These are phyloP conservation scores for Claviceps citrina DNA, from an alignment of 2,329 filamentous ascomycete species.

Conservation along the genomic window DNA sequence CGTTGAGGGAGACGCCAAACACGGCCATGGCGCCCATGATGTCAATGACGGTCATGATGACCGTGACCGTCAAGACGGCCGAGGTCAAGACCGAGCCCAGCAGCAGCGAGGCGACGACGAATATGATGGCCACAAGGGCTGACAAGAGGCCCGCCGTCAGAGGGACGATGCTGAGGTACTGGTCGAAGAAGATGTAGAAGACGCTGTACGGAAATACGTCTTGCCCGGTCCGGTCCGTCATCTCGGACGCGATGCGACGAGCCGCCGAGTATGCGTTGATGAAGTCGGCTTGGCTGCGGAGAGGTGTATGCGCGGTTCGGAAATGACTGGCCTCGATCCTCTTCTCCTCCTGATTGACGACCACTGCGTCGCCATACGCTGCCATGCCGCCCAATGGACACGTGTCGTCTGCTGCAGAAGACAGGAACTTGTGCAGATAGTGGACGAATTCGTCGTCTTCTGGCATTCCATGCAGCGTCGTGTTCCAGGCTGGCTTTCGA, in stretches of 20 bases:
- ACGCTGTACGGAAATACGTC: constrained; percentile 93
- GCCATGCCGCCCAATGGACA: constrained; percentile 84
- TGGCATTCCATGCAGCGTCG: constrained; percentile 80
- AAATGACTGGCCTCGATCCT: constrained; percentile 78
- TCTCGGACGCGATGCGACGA: constrained; percentile 67
- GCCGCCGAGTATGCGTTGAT: constrained; percentile 82
- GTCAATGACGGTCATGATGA: constrained; percentile 84
- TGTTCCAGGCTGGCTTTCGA: constrained; percentile 72
- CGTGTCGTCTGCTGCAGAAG: constrained; percentile 61
- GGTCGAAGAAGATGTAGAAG: constrained; percentile 98
- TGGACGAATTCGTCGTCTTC: constrained; percentile 79
- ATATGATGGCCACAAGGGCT: constrained; percentile 72
- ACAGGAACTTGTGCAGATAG: constrained; percentile 72
- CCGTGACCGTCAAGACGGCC: constrained; percentile 67
- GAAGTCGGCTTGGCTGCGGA: constrained; percentile 81
- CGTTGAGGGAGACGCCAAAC: constrained; percentile 78
- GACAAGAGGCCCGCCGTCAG: constrained; percentile 68
- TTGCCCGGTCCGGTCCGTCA: constrained; percentile 54
- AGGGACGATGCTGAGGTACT: constrained; percentile 73
- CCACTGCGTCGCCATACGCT: constrained; percentile 70
- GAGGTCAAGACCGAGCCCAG: constrained; percentile 75
- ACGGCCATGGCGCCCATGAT: constrained; percentile 93
- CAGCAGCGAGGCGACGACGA: constrained; percentile 62
- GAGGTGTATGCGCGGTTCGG: constrained; percentile 72
- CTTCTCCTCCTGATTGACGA: constrained; percentile 51